These are phyloP conservation scores for Aspergillus pseudoterreus DNA, from an alignment of 2,329 filamentous ascomycete genomes.

Conservation along the genomic window DNA sequence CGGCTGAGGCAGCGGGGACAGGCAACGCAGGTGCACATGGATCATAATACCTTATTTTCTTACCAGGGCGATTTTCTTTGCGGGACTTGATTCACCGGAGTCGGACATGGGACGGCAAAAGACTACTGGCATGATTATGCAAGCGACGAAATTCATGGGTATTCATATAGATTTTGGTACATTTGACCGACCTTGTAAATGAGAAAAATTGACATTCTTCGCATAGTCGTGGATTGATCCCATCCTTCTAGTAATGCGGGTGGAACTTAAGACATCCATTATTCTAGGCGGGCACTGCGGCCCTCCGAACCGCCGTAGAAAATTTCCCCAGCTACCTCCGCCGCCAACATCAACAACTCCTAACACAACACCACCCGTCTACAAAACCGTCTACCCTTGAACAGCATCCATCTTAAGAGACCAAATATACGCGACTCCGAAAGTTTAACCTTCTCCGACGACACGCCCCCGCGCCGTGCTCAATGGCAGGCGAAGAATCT, in stretches of 20 bases:
- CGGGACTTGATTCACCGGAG: background rate
- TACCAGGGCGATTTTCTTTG: background rate
- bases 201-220: background rate
- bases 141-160: slow-evolving; percentile 13
- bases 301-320: slow-evolving; percentile 11
- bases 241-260: background rate
- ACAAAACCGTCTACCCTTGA: background rate
- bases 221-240: background rate
- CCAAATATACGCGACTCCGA: slow-evolving; percentile 5
- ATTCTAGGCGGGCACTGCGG: background rate
- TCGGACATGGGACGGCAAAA: background rate
- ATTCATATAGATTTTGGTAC: background rate
- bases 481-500: slow-evolving; percentile 22
- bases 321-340: slow-evolving; percentile 9
- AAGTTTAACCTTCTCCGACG: background rate
- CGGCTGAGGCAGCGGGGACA: slow-evolving; percentile 1
- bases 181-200: background rate
- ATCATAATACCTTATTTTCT: background rate
- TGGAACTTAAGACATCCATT: background rate
- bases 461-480: background rate
- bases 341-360: too few relatives aligned
- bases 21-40: slow-evolving; percentile 4
- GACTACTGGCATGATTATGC: slow-evolving; percentile 11
- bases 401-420: background rate
- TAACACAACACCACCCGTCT: background rate